Percentiles rank a stretch among this genome's conserved stretches.
Evolutionary conservation across 805 yeast species (phyloP).

Genomic region (Pichia membranifaciens): DNA sequence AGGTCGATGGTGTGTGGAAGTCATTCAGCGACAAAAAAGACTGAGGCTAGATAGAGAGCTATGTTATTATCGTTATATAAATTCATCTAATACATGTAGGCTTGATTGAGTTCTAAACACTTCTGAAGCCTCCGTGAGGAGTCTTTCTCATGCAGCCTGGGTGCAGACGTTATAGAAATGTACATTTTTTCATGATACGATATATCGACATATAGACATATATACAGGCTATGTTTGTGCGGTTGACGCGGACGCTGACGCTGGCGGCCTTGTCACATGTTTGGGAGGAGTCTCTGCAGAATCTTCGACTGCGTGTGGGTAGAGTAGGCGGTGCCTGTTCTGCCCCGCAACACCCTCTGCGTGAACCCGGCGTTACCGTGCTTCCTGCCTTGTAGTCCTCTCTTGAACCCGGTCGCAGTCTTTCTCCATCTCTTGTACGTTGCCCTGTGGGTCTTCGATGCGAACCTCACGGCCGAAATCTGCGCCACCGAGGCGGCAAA

Average conservation of each 20-base stretch:
- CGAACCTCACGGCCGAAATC: slow-evolving; percentile 18
- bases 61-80: no score
- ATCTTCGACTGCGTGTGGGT: slow-evolving; percentile 52
- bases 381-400: slow-evolving; percentile 78
- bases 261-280: slow-evolving; percentile 26
- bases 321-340: slow-evolving; percentile 55
- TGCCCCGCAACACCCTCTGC: slow-evolving; percentile 47
- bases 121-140: no score
- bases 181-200: no score
- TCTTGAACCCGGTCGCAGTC: slow-evolving; percentile 60
- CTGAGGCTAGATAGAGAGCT: no score
- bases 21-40: slow-evolving; percentile 45
- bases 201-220: no score
- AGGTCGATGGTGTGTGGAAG: slow-evolving; percentile 46
- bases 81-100: no score
- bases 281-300: slow-evolving; percentile 50
- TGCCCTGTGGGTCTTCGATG: slow-evolving; percentile 76
- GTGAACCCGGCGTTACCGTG: slow-evolving; percentile 94
- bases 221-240: no score
- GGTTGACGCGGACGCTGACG: no score
- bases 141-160: no score
- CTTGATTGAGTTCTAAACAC: no score
- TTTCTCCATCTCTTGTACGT: slow-evolving; percentile 83
- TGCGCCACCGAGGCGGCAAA: slow-evolving; percentile 16
- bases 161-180: no score